These are phyloP conservation scores for Austropuccinia psidii DNA, from an alignment of 1,284 basidiomycete species.

Conservation along the genomic window DNA sequence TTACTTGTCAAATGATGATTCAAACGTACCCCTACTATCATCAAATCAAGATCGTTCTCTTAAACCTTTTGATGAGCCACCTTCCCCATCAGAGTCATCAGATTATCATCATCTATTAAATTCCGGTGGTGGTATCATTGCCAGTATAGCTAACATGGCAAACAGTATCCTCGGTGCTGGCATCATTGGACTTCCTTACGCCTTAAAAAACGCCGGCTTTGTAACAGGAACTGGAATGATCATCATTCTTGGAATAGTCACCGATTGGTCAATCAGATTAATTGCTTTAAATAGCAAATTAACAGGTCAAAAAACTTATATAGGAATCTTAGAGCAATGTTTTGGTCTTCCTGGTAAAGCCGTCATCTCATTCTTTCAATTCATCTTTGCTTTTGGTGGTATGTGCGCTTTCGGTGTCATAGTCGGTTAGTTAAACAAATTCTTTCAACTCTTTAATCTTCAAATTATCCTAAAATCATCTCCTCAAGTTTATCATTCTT, in stretches of 20 bases:
- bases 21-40: background rate
- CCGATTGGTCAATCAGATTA: conserved; percentile 97
- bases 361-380: conserved; percentile 94
- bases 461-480: conserved; percentile 53
- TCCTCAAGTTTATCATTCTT: background rate
- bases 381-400: conserved; percentile 56
- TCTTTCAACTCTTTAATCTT: background rate
- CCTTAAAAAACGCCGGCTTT: conserved; percentile 84
- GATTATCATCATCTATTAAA: conserved; percentile 24
- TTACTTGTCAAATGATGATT: background rate
- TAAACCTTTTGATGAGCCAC: background rate
- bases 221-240: conserved; percentile 75
- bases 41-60: background rate
- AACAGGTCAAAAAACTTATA: conserved; percentile 83
- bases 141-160: conserved; percentile 53
- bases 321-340: conserved; percentile 87
- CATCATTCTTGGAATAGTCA: conserved; percentile 68
- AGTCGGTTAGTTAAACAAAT: conserved; percentile 41
- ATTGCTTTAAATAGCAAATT: conserved; percentile 91
- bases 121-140: conserved; percentile 23
- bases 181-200: conserved; percentile 67
- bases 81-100: background rate
- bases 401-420: conserved; percentile 97
- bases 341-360: conserved; percentile 81
- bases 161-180: conserved; percentile 95